Conservation (phyloP, 2,329 filamentous ascomycete genomes). For the Fusarium sp. region DNA sequence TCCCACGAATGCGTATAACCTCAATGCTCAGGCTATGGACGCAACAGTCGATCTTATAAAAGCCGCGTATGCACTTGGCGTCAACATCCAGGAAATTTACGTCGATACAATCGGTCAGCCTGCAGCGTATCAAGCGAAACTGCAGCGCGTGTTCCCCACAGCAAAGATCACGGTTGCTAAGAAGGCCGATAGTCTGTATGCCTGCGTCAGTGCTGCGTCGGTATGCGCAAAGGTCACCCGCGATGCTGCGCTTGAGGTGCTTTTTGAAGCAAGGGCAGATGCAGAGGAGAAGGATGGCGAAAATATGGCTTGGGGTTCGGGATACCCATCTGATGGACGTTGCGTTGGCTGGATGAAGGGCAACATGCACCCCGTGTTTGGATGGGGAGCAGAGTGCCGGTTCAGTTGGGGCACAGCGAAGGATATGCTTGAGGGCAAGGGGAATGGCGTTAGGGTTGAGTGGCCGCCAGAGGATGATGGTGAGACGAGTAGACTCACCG, state of each 20-base stretch:
- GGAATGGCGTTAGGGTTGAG: conserved; percentile 76
- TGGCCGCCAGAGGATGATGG: conserved; percentile 83
- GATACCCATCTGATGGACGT: conserved; percentile 88
- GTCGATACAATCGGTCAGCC: conserved; percentile 94
- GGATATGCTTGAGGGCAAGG: conserved; percentile 87
- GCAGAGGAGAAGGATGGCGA: conserved; percentile 50
- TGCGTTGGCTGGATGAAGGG: conserved; percentile 83
- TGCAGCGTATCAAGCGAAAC: conserved; percentile 82
- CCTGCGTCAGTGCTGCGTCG: conserved; percentile 91
- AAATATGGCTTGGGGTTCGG: conserved; percentile 81
- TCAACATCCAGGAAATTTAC: conserved; percentile 89
- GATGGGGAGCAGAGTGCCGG: conserved; percentile 91
- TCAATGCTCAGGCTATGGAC: conserved; percentile 96
- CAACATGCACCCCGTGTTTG: conserved; percentile 94
- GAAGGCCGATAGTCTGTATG: conserved; percentile 93
- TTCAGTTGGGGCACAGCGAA: conserved; percentile 98
- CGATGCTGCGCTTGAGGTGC: conserved; percentile 86
- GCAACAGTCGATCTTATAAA: conserved; percentile 86
- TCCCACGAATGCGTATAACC: conserved; percentile 77
- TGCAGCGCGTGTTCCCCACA: conserved; percentile 86
- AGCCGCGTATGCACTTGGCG: conserved; percentile 78
- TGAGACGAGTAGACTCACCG: conserved; percentile 75
- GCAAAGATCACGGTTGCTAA: conserved; percentile 81
- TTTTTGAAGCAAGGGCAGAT: conserved; percentile 66
- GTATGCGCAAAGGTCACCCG: conserved; percentile 97